phyloP scores from a whole-genome alignment of 2,329 filamentous ascomycete species.

The Sodiomyces alkalinus region DNA sequence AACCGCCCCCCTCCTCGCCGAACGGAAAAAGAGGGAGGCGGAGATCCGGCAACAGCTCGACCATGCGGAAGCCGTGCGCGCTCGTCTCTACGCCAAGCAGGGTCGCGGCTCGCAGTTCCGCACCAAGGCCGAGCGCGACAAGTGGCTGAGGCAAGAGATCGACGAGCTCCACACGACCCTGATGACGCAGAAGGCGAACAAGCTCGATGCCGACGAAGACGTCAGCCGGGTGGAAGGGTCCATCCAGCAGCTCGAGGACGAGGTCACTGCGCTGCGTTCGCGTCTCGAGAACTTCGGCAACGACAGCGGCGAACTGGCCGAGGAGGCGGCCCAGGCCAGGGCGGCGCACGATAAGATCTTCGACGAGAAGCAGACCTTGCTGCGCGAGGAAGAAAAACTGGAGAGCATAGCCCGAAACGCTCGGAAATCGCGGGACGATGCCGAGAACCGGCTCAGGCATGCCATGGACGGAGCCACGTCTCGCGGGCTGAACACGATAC shows the following conservation, averaged over 20 bases:
- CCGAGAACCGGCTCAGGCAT: constrained; percentile 63
- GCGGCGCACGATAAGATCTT: constrained; percentile 64
- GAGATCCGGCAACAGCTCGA: constrained; percentile 58
- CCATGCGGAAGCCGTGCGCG: constrained; percentile 56
- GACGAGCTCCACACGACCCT: constrained; percentile 63
- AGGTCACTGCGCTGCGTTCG: constrained; percentile 54
- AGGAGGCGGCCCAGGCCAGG: constrained; percentile 62
- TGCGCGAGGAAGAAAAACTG: constrained; percentile 79
- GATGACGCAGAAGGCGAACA: constrained; percentile 68
- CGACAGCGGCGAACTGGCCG: constrained; percentile 54
- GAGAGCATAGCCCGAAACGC: constrained; percentile 63
- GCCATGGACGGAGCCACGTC: constrained; percentile 85
- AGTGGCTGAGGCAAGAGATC: constrained; percentile 61
- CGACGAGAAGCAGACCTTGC: constrained; percentile 77
- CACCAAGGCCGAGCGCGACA: constrained; percentile 77
- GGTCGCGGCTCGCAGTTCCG: constrained; percentile 75
- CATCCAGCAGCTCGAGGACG: constrained; percentile 56
- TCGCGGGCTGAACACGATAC: constrained; percentile 73
- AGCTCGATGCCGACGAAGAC: constrained; percentile 73
- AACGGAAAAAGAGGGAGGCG: constrained; percentile 58
- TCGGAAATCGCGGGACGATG: constrained; percentile 58
- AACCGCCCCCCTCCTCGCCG: constrained; percentile 63
- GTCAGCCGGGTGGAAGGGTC: constrained; percentile 55
- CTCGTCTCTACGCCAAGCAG: constrained; percentile 82
- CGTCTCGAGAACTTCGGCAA: constrained; percentile 67